phyloP scores from a whole-genome alignment of 2,329 filamentous ascomycete species.

The Daldinia sp. region DNA sequence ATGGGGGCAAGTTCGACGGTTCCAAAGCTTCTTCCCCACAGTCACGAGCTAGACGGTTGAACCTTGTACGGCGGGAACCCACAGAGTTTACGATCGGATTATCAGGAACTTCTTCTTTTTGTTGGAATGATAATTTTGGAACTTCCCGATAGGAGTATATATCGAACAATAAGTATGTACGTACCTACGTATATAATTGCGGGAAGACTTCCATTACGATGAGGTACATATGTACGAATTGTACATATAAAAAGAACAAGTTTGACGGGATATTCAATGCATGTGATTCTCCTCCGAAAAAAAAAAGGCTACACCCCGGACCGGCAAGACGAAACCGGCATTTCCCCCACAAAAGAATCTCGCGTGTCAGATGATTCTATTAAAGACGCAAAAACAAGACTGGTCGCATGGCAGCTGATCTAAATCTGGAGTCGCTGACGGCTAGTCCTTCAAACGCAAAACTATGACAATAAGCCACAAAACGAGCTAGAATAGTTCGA shows the following conservation, averaged over 20 bases:
- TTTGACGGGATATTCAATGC: conserved; percentile 4
- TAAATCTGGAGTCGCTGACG: conserved; percentile 13
- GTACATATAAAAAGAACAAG: neutral
- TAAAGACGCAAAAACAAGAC: conserved; percentile 13
- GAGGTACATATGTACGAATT: neutral
- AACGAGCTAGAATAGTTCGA: neutral
- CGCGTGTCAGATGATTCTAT: conserved; percentile 33
- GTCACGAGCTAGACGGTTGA: conserved; percentile 30
- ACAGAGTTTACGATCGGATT: conserved; percentile 20
- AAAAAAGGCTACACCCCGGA: conserved; percentile 14
- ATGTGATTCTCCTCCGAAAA: conserved; percentile 30
- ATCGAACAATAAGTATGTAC: neutral
- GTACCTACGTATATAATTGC: neutral
- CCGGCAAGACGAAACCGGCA: conserved; percentile 26
- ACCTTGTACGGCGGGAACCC: conserved; percentile 21
- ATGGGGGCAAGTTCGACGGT: conserved; percentile 33
- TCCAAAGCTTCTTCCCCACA: conserved; percentile 37
- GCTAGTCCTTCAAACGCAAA: conserved; percentile 6
- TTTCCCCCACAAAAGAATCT: conserved; percentile 26
- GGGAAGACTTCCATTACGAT: too few species aligned
- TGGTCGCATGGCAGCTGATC: conserved; percentile 28
- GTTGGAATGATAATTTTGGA: neutral
- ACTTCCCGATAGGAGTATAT: neutral
- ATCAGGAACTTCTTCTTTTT: conserved; percentile 9
- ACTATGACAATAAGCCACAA: neutral